These are phyloP conservation scores for Akanthomyces dipterigenus DNA, from an alignment of 2,329 filamentous ascomycete species.

Conservation along the genomic window DNA sequence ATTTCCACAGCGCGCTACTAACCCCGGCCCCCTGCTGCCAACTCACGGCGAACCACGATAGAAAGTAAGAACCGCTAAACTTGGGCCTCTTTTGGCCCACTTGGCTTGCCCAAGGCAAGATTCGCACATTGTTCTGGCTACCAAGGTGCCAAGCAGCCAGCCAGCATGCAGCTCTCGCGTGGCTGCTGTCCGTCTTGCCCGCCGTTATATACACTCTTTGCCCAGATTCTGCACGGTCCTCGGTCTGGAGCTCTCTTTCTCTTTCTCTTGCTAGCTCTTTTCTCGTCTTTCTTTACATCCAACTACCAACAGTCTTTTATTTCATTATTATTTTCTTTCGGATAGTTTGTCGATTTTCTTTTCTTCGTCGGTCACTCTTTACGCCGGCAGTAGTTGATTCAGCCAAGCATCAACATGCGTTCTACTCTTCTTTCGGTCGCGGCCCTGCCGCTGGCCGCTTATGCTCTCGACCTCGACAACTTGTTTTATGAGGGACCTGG, in stretches of 20 bases:
- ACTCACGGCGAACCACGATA: background rate
- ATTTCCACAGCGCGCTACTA: slow-evolving; percentile 11
- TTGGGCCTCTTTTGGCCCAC: slow-evolving; percentile 10
- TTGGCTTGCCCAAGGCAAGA: slow-evolving; percentile 5
- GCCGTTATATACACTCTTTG: slow-evolving; percentile 12
- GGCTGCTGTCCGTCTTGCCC: background rate
- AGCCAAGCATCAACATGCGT: slow-evolving; percentile 20
- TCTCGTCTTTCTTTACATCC: slow-evolving; percentile 9
- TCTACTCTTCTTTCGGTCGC: slow-evolving; percentile 24
- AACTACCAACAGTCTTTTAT: slow-evolving; percentile 11
- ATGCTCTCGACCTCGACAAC: slow-evolving; percentile 17
- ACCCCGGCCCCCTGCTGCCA: slow-evolving; percentile 2
- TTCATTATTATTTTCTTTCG: slow-evolving; percentile 10
- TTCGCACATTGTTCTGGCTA: background rate
- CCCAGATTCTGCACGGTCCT: background rate
- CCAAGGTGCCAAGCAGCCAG: background rate
- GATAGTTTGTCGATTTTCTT: background rate
- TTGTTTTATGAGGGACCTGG: slow-evolving; percentile 14
- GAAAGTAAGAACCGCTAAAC: slow-evolving; percentile 3
- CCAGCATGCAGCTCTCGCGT: background rate
- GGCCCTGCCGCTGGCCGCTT: slow-evolving; percentile 22
- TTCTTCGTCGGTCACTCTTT: slow-evolving; percentile 21
- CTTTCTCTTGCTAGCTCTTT: background rate
- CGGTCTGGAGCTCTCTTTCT: background rate
- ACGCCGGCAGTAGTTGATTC: slow-evolving; percentile 15